phyloP scores from a whole-genome alignment of 352 stramenopile genomes.

The Globisporangium heterothallicum region DNA sequence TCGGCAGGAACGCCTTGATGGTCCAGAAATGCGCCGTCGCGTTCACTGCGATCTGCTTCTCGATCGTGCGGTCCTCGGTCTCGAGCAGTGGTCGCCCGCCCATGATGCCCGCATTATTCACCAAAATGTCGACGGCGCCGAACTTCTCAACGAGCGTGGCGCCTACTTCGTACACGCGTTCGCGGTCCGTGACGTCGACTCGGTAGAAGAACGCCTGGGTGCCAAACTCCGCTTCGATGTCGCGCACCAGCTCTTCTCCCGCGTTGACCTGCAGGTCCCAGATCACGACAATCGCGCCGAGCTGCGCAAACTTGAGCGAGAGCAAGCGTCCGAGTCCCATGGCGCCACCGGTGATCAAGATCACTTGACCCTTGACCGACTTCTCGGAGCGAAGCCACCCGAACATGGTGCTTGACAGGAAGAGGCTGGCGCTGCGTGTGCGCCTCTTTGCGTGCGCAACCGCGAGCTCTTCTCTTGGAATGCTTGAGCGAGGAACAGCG shows the following conservation, averaged over 20 bases:
- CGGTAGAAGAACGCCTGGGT: conserved; percentile 21
- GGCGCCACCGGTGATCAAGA: conserved; percentile 51
- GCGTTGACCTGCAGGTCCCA: conserved; percentile 31
- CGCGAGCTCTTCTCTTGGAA: too few species aligned
- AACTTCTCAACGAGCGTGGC: conserved; percentile 18
- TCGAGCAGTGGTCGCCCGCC: conserved; percentile 31
- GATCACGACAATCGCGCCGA: conserved; percentile 31
- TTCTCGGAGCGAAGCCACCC: conserved; percentile 16
- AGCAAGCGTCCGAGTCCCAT: conserved; percentile 44
- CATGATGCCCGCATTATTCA: conserved; percentile 55
- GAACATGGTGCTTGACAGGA: too few species aligned
- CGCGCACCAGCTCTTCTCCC: conserved; percentile 21
- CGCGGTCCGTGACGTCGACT: conserved; percentile 31
- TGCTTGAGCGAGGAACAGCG: too few species aligned
- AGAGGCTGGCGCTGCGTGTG: too few species aligned
- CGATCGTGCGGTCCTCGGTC: conserved; percentile 22
- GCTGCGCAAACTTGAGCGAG: conserved; percentile 28
- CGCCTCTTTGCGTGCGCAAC: too few species aligned
- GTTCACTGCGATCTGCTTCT: conserved; percentile 39
- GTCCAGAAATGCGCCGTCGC: conserved; percentile 38
- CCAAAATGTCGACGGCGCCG: conserved; percentile 35
- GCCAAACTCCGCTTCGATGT: conserved; percentile 22
- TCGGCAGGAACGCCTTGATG: conserved; percentile 34
- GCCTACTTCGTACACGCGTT: conserved; percentile 21
- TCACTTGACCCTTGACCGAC: conserved; percentile 38